A percentile compares a stretch with the other conserved stretches of the same genome.
phyloP scores from a whole-genome alignment of 1,139 yeast genomes.

The Pneumocystis carinii region DNA sequence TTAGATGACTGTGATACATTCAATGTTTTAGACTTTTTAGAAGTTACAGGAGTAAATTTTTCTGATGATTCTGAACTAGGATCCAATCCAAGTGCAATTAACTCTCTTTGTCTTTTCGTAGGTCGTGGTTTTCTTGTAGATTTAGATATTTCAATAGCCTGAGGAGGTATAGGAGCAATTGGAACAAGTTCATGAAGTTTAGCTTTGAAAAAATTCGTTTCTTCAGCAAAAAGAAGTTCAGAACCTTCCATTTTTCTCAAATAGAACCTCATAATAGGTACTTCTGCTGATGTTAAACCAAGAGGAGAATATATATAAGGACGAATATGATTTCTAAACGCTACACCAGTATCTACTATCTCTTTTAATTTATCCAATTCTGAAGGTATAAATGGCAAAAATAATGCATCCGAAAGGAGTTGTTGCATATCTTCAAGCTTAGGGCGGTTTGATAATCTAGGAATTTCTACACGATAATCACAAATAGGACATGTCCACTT shows the following conservation, averaged over 20 bases:
- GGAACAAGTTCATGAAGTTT: constrained; percentile 13
- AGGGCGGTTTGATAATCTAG: constrained; percentile 25
- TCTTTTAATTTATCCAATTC: constrained; percentile 21
- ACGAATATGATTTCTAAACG: constrained; percentile 28
- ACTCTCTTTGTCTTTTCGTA: constrained; percentile 13
- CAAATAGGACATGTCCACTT: constrained; percentile 59
- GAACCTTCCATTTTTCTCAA: constrained; percentile 35
- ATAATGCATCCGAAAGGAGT: constrained; percentile 17
- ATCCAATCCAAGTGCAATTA: constrained; percentile 7
- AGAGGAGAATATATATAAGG: constrained; percentile 13
- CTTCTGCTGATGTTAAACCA: constrained; percentile 17
- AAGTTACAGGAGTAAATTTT: not conserved
- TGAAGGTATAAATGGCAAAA: constrained; percentile 20
- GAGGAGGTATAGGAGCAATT: constrained; percentile 14
- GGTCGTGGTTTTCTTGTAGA: constrained; percentile 15
- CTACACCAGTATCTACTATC: constrained; percentile 28
- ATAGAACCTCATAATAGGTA: constrained; percentile 27
- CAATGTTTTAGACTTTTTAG: not conserved
- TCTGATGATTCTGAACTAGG: not conserved
- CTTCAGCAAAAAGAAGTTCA: constrained; percentile 14
- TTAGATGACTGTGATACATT: not conserved
- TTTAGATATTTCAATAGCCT: constrained; percentile 13
- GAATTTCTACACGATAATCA: constrained; percentile 27
- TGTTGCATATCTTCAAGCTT: constrained; percentile 25
- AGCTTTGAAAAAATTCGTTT: constrained; percentile 14